Evolutionary conservation across 2,329 filamentous ascomycete species (phyloP), one percentile per base, ranked within the genome.

Genomic region (Botrytis aclada): DNA sequence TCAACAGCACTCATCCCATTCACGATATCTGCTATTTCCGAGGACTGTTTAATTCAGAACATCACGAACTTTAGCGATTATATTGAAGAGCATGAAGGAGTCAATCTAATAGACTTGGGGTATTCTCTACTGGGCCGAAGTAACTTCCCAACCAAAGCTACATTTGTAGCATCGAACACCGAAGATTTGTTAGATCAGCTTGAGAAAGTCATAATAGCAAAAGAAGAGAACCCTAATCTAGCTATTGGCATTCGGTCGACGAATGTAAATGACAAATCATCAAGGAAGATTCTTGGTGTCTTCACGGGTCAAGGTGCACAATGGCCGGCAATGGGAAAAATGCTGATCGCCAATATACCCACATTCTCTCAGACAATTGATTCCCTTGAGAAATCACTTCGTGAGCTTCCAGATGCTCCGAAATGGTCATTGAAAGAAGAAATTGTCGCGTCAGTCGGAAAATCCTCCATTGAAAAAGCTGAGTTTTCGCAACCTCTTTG

Each of bases 401-500:
- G 51, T 79, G 78, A 54, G 73, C 84, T 69, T 73, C 74, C 75
- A 22, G 71, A 76, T 74, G 29, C 73, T 29, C 45, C 60, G 9
- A 32, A 61, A 4, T 74, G 71, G 62, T 56, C 43, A 10, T 61
- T 77, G 12, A 72, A 64, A 69, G 39, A 76, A 67, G 70, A 79
- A 73, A n/a, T 80, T 74, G 70, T 76, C 71, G 39, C 76, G 70
- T 51, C 77, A 72, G 9, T 74, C 75, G 70, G 77, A 73, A 43
- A 58, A 18, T 77, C 75, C 34, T 73, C 66, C 0, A 47, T 78
- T n/a, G 62, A 43, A 20, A 67, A 75, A 61, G 75, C 73, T 71
- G 86, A 70, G 29, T 61, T 77, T 32, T 77, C 80, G 4, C 84
- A 85, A 76, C 84, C 84, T 73, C 78, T 83, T 80, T 84, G 81